Conservation (phyloP, 495 filamentous ascomycete species). For the Neohortaea acidophila region DNA sequence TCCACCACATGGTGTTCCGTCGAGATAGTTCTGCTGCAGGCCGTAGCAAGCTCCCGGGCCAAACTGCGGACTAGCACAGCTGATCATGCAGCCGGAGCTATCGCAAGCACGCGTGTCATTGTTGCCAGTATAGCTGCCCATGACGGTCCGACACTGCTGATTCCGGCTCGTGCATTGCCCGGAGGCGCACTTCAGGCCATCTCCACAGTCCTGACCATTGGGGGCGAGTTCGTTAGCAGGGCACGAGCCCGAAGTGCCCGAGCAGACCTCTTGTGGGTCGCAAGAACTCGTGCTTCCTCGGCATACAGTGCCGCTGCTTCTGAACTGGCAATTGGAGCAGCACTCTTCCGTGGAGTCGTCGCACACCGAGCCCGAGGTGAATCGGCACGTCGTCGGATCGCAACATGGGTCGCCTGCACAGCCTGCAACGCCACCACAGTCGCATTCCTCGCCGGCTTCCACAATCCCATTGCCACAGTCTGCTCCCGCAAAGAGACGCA, state of each 20-base stretch:
- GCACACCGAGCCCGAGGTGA: conserved; percentile 58
- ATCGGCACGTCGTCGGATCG: conserved; percentile 76
- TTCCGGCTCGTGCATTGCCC: conserved; percentile 92
- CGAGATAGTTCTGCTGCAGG: conserved; percentile 84
- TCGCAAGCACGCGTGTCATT: conserved; percentile 78
- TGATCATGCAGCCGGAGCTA: conserved; percentile 52
- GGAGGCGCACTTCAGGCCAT: conserved; percentile 63
- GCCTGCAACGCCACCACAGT: conserved; percentile 64
- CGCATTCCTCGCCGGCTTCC: conserved; percentile 84
- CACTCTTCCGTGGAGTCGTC: conserved; percentile 87
- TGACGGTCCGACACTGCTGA: conserved; percentile 72
- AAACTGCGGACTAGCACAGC: conserved; percentile 59
- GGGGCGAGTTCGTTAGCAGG: conserved; percentile 52
- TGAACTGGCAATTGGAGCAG: conserved; percentile 64
- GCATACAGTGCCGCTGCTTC: conserved; percentile 53
- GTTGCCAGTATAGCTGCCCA: conserved; percentile 59
- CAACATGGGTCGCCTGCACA: conserved; percentile 72
- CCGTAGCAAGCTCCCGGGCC: conserved; percentile 48
- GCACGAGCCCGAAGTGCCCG: conserved; percentile 56
- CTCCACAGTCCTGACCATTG: conserved; percentile 56
- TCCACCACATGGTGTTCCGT: conserved; percentile 75
- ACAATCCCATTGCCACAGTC: conserved; percentile 97
- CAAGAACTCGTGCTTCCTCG: conserved; percentile 62
- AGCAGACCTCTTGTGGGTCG: conserved; percentile 72
- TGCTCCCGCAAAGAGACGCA: conserved; percentile 70